phyloP scores from a whole-genome alignment of 2,329 filamentous ascomycete genomes.

The Capronia americana region DNA sequence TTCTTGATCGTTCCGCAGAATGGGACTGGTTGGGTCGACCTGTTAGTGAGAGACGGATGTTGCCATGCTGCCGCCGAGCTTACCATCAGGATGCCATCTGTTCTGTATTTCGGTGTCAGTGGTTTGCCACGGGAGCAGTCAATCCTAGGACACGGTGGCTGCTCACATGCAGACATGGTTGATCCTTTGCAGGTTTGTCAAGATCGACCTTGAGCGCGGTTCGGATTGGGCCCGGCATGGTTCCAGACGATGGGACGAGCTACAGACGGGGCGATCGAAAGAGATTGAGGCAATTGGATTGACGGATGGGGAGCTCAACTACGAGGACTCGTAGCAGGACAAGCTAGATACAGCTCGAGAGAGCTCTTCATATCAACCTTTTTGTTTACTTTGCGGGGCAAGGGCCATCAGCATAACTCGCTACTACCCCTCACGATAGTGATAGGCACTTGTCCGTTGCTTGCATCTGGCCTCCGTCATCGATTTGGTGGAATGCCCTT shows the following conservation, averaged over 20 bases:
- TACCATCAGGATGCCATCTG: slow-evolving; percentile 91
- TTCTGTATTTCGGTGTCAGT: slow-evolving; percentile 63
- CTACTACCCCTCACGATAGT: slow-evolving; percentile 32
- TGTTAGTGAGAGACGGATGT: slow-evolving; percentile 7
- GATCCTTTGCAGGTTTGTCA: slow-evolving; percentile 72
- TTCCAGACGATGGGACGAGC: background rate
- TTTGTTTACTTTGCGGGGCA: slow-evolving; percentile 36
- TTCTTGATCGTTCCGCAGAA: slow-evolving; percentile 74
- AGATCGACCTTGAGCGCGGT: slow-evolving; percentile 76
- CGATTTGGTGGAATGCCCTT: slow-evolving; percentile 21
- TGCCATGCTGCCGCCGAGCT: background rate
- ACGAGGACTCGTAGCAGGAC: background rate
- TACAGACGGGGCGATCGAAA: background rate
- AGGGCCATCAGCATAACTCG: slow-evolving; percentile 4
- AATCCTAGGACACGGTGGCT: slow-evolving; percentile 1
- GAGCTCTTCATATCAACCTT: slow-evolving; percentile 23
- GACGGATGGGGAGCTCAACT: background rate
- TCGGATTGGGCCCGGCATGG: slow-evolving; percentile 58
- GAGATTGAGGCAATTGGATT: background rate
- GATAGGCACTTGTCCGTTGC: slow-evolving; percentile 31
- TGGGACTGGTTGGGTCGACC: slow-evolving; percentile 64
- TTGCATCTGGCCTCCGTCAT: slow-evolving; percentile 15
- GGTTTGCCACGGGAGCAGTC: background rate
- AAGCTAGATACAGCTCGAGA: background rate
- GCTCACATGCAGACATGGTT: slow-evolving; percentile 73